Base-by-base conservation (phyloP, 768 basidiomycete genomes). In the Boletus fagicola region DNA sequence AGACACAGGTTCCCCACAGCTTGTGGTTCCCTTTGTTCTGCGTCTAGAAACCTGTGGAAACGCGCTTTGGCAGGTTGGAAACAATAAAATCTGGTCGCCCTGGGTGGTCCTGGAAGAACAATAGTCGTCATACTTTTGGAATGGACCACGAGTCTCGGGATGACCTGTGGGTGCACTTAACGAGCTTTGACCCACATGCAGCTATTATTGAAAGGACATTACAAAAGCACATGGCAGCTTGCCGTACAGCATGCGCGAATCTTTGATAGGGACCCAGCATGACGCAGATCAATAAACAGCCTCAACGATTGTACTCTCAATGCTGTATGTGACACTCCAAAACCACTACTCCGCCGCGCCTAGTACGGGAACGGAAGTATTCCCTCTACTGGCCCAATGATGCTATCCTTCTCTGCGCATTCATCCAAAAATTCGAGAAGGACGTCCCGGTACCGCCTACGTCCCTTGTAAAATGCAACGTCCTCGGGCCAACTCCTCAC, bases 401-500 rank as follows among this genome's bases (percentile, higher is more conserved):
- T 20, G 0, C 59, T 68, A 56, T 71, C 67, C 45, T 40, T 53
- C 38, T 59, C 61, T 1, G 67, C 69, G n/a, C 57, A 49, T 9
- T 58, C 60, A 45, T 72, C 69, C 55, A 71, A 44, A 59, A 58
- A 72, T 10, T 38, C 38, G 15, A 71, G 60, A 40, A 71, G 57
- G 8, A 71, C 47, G 9, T 71, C 69, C 28, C 28, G 52, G 51
- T 60, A 71, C 52, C 61, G 57, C 6, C 44, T 51, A 20, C 62
- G 65, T 44, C 69, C 70, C 51, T 69, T 72, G 58, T 71, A 61
- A 16, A 49, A 12, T 5, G 69, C 78, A 22, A 90, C 82, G 54
- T 86, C 86, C n/a, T 76, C 77, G 1, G 84, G 81, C 87, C 88
- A 91, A 62, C 82, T 83, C 61, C 82, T 73, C 45, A 91, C 74